phyloP scores from a whole-genome alignment of 2,329 filamentous ascomycete genomes.

The Juglanconis oblonga region DNA sequence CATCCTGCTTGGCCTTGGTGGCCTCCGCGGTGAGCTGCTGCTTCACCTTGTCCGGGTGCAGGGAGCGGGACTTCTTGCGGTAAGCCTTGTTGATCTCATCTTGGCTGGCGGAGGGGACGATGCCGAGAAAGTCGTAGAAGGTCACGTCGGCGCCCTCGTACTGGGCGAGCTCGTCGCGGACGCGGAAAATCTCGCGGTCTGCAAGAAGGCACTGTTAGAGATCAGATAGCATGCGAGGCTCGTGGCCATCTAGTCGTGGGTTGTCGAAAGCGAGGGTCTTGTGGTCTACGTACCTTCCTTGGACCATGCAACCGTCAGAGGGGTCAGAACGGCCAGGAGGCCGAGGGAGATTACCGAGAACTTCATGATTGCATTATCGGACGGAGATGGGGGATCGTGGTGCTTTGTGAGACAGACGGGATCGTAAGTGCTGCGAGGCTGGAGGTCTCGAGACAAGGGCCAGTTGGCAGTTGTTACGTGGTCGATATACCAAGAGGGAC shows the following conservation, averaged over 20 bases:
- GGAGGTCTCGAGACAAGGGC: conserved; percentile 1
- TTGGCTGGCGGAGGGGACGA: conserved; percentile 68
- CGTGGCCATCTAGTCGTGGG: background rate
- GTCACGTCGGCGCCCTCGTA: conserved; percentile 75
- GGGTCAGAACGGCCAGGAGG: conserved; percentile 65
- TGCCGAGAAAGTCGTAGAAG: conserved; percentile 92
- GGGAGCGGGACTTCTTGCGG: conserved; percentile 75
- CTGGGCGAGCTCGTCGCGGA: conserved; percentile 79
- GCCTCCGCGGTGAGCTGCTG: conserved; percentile 74
- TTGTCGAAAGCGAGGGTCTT: background rate
- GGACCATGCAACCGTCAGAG: conserved; percentile 72
- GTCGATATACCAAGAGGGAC: background rate
- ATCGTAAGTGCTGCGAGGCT: background rate
- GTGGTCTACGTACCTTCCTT: conserved; percentile 67
- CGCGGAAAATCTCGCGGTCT: conserved; percentile 98
- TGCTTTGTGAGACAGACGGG: background rate
- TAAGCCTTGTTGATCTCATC: conserved; percentile 94
- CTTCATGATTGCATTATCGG: conserved; percentile 64
- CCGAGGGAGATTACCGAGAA: conserved; percentile 63
- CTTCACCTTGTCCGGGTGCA: conserved; percentile 96
- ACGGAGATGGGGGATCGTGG: conserved; percentile 18
- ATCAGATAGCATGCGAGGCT: conserved; percentile 3
- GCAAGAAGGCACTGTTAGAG: conserved; percentile 8
- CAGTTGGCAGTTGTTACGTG: conserved; percentile 7
- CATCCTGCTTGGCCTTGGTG: conserved; percentile 48